A percentile compares a stretch with the other conserved stretches of the same genome.
phyloP scores from a whole-genome alignment of 192 early-diverging fungal species.

The Backusella parvicylindrica region DNA sequence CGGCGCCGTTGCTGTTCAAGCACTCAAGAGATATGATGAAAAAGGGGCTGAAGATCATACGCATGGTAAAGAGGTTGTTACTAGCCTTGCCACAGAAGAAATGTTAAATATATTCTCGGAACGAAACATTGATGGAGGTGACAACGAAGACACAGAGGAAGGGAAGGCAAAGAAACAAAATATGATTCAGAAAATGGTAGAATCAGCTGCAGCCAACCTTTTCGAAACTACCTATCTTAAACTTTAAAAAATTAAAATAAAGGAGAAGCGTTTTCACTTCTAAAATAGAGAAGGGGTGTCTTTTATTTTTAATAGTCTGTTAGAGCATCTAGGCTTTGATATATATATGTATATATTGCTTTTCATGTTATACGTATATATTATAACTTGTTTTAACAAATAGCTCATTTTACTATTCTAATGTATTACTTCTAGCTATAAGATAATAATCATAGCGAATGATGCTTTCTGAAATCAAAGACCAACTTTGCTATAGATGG shows the following conservation, averaged over 20 bases:
- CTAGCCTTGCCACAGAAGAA: slow-evolving; percentile 7
- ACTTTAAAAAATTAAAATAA: neutral
- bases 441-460: too few species aligned
- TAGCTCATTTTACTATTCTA: neutral
- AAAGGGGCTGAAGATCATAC: slow-evolving; percentile 5
- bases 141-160: slow-evolving; percentile 24
- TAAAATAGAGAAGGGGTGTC: neutral
- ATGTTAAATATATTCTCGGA: slow-evolving; percentile 25
- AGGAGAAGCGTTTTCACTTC: neutral
- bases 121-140: slow-evolving; percentile 22
- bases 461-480: too few species aligned
- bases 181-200: slow-evolving; percentile 23
- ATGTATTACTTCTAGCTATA: too few species aligned
- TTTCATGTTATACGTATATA: neutral
- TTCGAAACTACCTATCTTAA: slow-evolving; percentile 14
- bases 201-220: slow-evolving; percentile 22
- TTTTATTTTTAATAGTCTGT: neutral
- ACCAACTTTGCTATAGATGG: too few species aligned
- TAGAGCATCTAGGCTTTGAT: neutral
- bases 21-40: slow-evolving; percentile 38
- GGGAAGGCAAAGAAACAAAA: slow-evolving; percentile 16
- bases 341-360: neutral
- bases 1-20: slow-evolving; percentile 55
- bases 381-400: neutral
- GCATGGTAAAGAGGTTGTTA: slow-evolving; percentile 1